Conservation (phyloP, 2,329 filamentous ascomycete genomes). For the Paraphoma chrysanthemicola region DNA sequence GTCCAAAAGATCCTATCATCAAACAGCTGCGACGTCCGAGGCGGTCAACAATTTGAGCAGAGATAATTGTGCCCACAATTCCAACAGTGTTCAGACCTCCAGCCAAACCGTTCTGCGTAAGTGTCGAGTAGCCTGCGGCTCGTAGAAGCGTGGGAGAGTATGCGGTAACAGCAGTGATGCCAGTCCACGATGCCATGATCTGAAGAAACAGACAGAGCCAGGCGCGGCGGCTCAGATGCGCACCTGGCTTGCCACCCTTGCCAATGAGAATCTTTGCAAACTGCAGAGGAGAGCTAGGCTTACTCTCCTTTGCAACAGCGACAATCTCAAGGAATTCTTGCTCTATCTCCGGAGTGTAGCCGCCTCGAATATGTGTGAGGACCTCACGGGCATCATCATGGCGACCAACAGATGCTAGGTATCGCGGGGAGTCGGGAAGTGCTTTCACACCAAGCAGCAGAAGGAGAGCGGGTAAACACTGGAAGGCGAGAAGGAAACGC, state of each 20-base stretch:
- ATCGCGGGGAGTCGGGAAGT: constrained; percentile 50
- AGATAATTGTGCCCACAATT: constrained; percentile 6
- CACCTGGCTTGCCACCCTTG: neutral
- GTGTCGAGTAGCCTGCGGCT: constrained; percentile 42
- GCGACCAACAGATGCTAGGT: constrained; percentile 56
- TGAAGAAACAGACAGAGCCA: neutral
- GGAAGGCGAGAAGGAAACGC: constrained; percentile 73
- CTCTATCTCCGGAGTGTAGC: constrained; percentile 2
- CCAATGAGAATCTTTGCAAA: constrained; percentile 1
- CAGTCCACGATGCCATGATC: constrained; percentile 7
- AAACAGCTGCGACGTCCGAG: constrained; percentile 5
- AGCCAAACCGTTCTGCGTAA: constrained; percentile 57
- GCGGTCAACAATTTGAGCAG: constrained; percentile 5
- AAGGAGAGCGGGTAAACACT: constrained; percentile 57
- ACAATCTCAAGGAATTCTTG: constrained; percentile 5
- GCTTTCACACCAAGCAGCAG: constrained; percentile 56
- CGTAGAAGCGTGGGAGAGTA: constrained; percentile 2
- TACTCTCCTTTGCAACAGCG: neutral
- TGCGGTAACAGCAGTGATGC: constrained; percentile 4
- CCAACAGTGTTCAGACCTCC: constrained; percentile 54
- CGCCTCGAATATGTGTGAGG: constrained; percentile 5
- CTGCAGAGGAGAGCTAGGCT: constrained; percentile 1
- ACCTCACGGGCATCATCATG: constrained; percentile 47
- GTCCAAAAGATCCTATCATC: constrained; percentile 2
- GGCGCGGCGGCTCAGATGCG: neutral